A percentile compares a stretch with the other conserved stretches of the same genome.
Conservation (phyloP, 345 rosid genomes). For the Hypericum androsaemum region DNA sequence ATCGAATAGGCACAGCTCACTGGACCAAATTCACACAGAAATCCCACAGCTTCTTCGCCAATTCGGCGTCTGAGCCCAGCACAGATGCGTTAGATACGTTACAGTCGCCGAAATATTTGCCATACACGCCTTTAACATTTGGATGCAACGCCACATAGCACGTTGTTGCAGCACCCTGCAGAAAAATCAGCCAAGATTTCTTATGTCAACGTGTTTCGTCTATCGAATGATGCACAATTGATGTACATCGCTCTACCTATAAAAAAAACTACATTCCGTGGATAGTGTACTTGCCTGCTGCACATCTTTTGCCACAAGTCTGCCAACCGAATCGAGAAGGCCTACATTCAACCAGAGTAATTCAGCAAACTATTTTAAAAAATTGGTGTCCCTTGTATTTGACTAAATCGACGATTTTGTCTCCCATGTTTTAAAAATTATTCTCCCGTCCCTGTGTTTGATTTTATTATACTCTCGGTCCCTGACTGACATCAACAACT, state of each 20-base stretch:
- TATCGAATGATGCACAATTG: not conserved
- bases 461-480: too few species aligned
- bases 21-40: constrained; percentile 37
- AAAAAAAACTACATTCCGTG: too few species aligned
- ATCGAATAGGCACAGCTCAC: not conserved
- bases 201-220: not conserved
- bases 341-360: constrained; percentile 26
- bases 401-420: too few species aligned
- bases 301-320: constrained; percentile 30
- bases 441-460: too few species aligned
- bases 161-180: constrained; percentile 60
- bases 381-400: too few species aligned
- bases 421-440: too few species aligned
- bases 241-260: too few species aligned
- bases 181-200: not conserved
- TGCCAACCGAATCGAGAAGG: constrained; percentile 22
- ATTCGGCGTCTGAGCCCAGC: constrained; percentile 22
- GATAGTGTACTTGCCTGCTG: constrained; percentile 53
- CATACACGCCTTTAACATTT: constrained; percentile 34
- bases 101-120: constrained; percentile 43
- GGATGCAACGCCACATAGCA: constrained; percentile 60
- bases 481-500: too few species aligned
- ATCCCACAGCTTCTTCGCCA: constrained; percentile 51
- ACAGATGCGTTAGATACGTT: constrained; percentile 25
- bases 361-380: not conserved